Percentiles rank a stretch among this genome's conserved stretches.
phyloP scores from a whole-genome alignment of 192 early-diverging fungal species.

The Podila epigama region DNA sequence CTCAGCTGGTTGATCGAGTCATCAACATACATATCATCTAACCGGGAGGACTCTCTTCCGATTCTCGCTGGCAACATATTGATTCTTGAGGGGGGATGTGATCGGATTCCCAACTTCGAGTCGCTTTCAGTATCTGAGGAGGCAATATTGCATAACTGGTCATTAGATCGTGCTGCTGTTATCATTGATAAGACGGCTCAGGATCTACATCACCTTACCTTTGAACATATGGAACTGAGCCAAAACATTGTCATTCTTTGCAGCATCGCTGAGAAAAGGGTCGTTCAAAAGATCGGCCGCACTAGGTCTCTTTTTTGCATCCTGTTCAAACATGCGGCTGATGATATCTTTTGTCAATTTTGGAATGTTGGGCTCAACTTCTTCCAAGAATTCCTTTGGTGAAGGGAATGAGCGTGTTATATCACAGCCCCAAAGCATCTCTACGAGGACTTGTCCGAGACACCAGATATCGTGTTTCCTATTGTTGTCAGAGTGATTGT shows the following conservation, averaged over 20 bases:
- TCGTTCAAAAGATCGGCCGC: constrained; percentile 78
- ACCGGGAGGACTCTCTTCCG: constrained; percentile 22
- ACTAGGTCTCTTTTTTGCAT: constrained; percentile 75
- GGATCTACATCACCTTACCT: constrained; percentile 41
- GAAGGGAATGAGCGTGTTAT: constrained; percentile 58
- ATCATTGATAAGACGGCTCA: background rate
- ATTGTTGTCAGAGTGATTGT: background rate
- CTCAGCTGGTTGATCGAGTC: constrained; percentile 43
- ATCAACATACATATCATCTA: constrained; percentile 45
- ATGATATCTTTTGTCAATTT: constrained; percentile 58
- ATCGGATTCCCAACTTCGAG: constrained; percentile 22
- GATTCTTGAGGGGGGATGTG: constrained; percentile 23
- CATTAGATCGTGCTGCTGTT: background rate
- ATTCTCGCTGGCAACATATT: constrained; percentile 23
- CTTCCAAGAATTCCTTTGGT: constrained; percentile 58
- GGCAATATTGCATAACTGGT: background rate
- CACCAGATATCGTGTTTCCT: constrained; percentile 83
- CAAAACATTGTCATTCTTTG: constrained; percentile 19
- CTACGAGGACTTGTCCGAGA: constrained; percentile 67
- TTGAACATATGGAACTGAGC: constrained; percentile 54
- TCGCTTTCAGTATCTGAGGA: constrained; percentile 17
- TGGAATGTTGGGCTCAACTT: constrained; percentile 58
- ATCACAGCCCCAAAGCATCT: constrained; percentile 76
- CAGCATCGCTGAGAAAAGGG: constrained; percentile 68
- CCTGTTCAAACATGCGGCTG: constrained; percentile 65